Evolutionary conservation across 2,329 filamentous ascomycete species (phyloP).

Genomic region (Dactylellina leptospora): DNA sequence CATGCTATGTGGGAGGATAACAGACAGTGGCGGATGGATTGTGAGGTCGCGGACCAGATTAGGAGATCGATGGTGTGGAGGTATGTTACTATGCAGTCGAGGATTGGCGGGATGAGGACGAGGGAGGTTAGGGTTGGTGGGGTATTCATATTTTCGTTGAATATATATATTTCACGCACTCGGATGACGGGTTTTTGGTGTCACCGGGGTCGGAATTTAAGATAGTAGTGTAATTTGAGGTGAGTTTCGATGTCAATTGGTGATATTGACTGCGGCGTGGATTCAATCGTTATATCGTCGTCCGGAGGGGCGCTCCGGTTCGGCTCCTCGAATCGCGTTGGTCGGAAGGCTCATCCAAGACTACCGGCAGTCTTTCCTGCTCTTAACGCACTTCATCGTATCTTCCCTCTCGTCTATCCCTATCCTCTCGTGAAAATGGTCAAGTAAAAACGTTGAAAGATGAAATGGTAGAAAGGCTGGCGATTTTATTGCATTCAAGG

Average conservation of each 20-base stretch:
- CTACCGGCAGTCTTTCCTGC: not conserved
- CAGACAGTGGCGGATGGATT: not conserved
- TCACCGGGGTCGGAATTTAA: not conserved
- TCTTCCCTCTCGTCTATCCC: no score
- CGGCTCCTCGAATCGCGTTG: not conserved
- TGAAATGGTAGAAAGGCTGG: not conserved
- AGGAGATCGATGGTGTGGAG: constrained; percentile 32
- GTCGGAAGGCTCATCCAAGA: no score
- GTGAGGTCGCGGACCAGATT: constrained; percentile 12
- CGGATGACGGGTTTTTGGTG: not conserved
- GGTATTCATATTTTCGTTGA: constrained; percentile 4
- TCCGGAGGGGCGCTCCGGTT: no score
- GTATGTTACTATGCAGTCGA: constrained; percentile 46
- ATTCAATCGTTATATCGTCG: no score
- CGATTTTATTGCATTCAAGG: not conserved
- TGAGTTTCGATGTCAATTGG: not conserved
- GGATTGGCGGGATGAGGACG: constrained; percentile 41
- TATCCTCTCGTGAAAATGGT: no score
- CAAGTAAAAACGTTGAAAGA: not conserved
- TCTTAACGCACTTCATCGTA: constrained; percentile 1
- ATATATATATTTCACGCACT: not conserved
- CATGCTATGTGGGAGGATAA: constrained; percentile 33
- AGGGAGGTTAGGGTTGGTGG: constrained; percentile 26
- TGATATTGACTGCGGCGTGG: no score
- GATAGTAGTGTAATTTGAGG: not conserved